phyloP scores from a whole-genome alignment of 495 filamentous ascomycete genomes.

The Hypoxylon subgilvum region DNA sequence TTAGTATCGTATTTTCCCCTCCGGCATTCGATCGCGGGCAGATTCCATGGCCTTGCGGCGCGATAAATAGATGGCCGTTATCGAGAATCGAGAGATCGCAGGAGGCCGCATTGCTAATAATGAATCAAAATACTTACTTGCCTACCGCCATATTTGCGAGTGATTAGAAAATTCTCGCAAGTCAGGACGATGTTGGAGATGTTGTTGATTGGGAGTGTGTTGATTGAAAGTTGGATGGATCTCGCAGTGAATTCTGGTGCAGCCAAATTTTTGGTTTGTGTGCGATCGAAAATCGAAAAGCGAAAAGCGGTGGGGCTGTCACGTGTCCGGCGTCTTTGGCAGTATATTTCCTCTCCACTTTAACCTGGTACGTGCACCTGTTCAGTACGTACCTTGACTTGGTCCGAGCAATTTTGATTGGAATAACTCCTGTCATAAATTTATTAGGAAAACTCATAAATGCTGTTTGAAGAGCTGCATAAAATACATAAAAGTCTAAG shows the following conservation, averaged over 20 bases:
- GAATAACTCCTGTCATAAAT: too few species aligned
- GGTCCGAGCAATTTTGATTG: too few species aligned
- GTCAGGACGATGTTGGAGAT: conserved; percentile 38
- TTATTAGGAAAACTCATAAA: too few species aligned
- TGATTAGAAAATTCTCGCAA: conserved; percentile 41
- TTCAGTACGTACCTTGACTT: too few species aligned
- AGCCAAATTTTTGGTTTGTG: conserved; percentile 44
- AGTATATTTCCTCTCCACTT: too few species aligned
- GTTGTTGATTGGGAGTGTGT: conserved; percentile 38
- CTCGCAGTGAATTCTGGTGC: conserved; percentile 42
- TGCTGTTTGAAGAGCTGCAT: too few species aligned
- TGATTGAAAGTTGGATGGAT: conserved; percentile 39
- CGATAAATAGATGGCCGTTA: conserved; percentile 22
- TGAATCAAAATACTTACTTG: conserved; percentile 67
- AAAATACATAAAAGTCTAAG: too few species aligned
- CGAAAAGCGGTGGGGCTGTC: conserved; percentile 17
- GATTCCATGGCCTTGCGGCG: conserved; percentile 21
- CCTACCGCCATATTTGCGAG: conserved; percentile 88
- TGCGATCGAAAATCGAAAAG: too few species aligned
- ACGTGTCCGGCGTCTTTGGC: conserved; percentile 23
- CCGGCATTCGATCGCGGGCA: conserved; percentile 20
- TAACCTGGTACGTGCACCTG: too few species aligned
- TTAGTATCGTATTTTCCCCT: conserved; percentile 48
- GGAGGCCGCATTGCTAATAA: conserved; percentile 24
- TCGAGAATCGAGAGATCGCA: conserved; percentile 18